Evolutionary conservation across 2,329 filamentous ascomycete species (phyloP).

Genomic region (Cordyceps tenuipes): DNA sequence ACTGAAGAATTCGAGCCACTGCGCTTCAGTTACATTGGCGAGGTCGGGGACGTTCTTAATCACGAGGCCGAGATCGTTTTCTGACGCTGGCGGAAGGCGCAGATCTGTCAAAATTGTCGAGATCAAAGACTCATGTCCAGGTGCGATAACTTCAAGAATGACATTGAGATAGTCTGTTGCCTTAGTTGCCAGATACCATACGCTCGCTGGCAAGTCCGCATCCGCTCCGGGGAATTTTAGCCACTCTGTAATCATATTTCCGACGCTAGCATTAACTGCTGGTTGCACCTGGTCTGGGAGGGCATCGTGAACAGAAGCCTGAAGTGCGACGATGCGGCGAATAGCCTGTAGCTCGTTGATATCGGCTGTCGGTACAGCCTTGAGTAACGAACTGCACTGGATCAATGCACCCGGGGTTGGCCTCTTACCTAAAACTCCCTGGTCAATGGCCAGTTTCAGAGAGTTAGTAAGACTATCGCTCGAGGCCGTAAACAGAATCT

Average conservation of each 20-base stretch:
- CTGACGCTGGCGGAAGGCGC: neutral
- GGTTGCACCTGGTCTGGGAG: neutral
- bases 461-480: neutral
- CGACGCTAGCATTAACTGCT: neutral
- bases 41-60: constrained; percentile 1
- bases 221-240: neutral
- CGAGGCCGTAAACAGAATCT: constrained; percentile 1
- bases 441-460: neutral
- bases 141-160: constrained; percentile 1
- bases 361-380: neutral
- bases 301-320: neutral
- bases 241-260: constrained; percentile 2
- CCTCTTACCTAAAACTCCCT: neutral
- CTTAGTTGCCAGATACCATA: neutral
- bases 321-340: constrained; percentile 3
- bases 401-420: neutral
- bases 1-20: constrained; percentile 5
- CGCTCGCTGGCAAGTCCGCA: neutral
- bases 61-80: neutral
- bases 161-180: constrained; percentile 2
- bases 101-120: constrained; percentile 1
- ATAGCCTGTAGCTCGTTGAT: constrained; percentile 4
- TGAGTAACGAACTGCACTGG: neutral
- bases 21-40: neutral
- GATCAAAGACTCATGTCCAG: constrained; percentile 5